Evolutionary conservation across 345 rosid genomes (phyloP).

Genomic region (Lepidium didymum): DNA sequence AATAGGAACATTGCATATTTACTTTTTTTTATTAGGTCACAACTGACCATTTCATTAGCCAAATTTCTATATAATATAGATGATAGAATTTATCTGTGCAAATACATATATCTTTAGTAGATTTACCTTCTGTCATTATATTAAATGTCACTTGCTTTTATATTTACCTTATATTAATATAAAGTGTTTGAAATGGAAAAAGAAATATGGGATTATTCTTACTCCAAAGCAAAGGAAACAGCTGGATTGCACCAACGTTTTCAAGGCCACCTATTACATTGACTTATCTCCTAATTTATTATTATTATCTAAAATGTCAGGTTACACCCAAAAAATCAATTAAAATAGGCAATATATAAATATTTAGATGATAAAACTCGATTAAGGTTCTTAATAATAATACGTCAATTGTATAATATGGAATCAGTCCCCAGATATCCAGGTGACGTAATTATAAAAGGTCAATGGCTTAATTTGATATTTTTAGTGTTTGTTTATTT

Average conservation of each 20-base stretch:
- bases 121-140: no score
- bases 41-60: no score
- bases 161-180: no score
- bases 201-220: background rate
- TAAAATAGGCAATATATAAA: background rate
- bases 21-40: no score
- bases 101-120: no score
- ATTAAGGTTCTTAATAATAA: conserved; percentile 19
- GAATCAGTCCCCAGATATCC: background rate
- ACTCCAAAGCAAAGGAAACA: conserved; percentile 28
- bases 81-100: no score
- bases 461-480: conserved; percentile 9
- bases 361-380: background rate
- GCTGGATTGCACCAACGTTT: conserved; percentile 11
- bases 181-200: no score
- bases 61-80: no score
- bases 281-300: conserved; percentile 19
- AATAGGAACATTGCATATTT: no score
- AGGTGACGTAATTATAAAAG: background rate
- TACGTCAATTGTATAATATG: background rate
- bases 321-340: background rate
- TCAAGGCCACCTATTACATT: conserved; percentile 23
- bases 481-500: background rate
- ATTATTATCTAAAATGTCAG: background rate
- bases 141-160: no score